Conservation (phyloP, 495 filamentous ascomycete species). For the Xylaria venustula region DNA sequence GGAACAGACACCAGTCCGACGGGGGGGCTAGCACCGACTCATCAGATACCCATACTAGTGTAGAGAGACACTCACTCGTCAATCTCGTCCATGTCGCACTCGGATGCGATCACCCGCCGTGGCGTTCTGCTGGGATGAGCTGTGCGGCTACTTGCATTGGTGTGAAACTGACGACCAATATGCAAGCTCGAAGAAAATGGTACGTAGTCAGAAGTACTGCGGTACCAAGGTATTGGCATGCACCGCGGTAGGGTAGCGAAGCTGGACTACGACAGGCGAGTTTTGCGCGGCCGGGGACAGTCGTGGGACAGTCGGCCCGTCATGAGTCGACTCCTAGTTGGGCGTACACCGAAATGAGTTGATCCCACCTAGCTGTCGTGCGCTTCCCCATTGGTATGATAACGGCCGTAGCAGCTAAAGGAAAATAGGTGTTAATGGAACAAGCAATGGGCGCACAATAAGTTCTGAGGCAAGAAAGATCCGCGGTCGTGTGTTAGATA, state of each 20-base stretch:
- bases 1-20: background rate
- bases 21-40: background rate
- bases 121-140: constrained; percentile 18
- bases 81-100: constrained; percentile 11
- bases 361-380: background rate
- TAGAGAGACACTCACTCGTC: constrained; percentile 7
- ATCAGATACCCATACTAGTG: background rate
- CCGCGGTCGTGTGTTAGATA: background rate
- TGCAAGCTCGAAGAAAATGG: constrained; percentile 10
- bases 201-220: too few species aligned
- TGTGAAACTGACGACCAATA: background rate
- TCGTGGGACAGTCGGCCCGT: background rate
- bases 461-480: background rate
- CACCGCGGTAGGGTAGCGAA: background rate
- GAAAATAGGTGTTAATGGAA: background rate
- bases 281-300: background rate
- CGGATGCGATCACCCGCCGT: constrained; percentile 16
- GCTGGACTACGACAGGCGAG: background rate
- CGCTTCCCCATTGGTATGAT: background rate
- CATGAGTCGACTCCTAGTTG: background rate
- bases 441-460: background rate
- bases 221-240: too few species aligned
- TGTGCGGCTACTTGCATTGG: constrained; percentile 30
- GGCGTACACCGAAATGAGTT: background rate
- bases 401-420: background rate